Conservation (phyloP, 78 protist species). For the Dictyostelium purpureum region DNA sequence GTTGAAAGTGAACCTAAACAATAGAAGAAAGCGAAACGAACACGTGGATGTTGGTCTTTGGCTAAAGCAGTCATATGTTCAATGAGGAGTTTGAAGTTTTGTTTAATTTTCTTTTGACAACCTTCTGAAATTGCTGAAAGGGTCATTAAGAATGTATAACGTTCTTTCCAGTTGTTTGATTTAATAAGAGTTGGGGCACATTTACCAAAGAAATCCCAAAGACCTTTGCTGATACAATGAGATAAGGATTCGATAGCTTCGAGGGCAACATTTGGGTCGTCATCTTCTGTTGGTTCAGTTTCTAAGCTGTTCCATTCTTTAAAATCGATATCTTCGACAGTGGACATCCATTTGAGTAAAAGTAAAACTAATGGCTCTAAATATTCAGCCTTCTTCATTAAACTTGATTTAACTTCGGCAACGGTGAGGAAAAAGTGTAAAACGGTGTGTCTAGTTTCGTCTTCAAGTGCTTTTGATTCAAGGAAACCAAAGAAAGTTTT, state of each 20-base stretch:
- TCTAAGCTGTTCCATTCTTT: conserved; percentile 21
- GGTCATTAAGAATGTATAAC: conserved; percentile 34
- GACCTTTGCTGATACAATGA: conserved; percentile 81
- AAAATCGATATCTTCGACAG: conserved; percentile 49
- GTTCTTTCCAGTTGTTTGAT: conserved; percentile 48
- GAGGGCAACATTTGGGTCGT: conserved; percentile 71
- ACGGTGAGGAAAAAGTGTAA: conserved; percentile 72
- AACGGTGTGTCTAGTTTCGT: conserved; percentile 70
- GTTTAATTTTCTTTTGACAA: conserved; percentile 2
- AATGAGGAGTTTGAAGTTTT: not conserved
- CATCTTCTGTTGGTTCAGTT: conserved; percentile 46
- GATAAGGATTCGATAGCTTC: conserved; percentile 89
- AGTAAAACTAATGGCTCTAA: conserved; percentile 29
- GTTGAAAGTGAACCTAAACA: conserved; percentile 92
- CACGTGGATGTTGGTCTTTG: conserved; percentile 92
- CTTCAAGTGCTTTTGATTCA: conserved; percentile 34
- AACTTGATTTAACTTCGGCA: conserved; percentile 50
- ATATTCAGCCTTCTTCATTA: conserved; percentile 5
- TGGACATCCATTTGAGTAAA: conserved; percentile 77
- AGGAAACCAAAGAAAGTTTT: conserved; percentile 9
- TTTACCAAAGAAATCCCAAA: conserved; percentile 35
- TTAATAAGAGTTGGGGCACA: not conserved
- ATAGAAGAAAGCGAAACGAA: conserved; percentile 92
- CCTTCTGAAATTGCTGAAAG: conserved; percentile 50
- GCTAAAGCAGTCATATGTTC: not conserved